Evolutionary conservation across 2,329 filamentous ascomycete genomes (phyloP), one percentile per base, ranked within the genome.

Genomic region (Aphanoascus verrucosus): DNA sequence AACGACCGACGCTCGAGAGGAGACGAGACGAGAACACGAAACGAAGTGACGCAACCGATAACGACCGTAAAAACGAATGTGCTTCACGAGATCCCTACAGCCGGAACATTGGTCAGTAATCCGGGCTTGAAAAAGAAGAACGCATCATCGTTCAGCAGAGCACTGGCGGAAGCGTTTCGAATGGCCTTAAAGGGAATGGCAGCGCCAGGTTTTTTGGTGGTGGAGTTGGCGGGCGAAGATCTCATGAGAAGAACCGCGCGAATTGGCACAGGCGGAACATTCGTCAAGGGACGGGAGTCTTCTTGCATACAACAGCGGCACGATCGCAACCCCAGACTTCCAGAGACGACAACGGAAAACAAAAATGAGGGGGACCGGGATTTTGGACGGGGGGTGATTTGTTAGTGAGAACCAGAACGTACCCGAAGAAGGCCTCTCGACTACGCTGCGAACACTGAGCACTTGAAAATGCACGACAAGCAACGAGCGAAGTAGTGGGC

Each of bases 31-130:
- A 28, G 23, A 28, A 28, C 7, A 3, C 23, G 23, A 7, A 28
- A 34, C 34, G 47, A 5, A 35, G 40, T 51, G 49, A 43, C 41
- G 49, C 49, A 51, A 51, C 20, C n/a, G 46, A 35, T 49, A 51
- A 35, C 48, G 49, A 51, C 38, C 23, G 49, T 51, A 43, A 20
- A 12, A 32, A 17, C 31, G 40, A 40, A 31, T 14, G 19, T 4
- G n/a, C 2, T 12, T 37, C 3, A 15, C 1, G 3, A 34, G 4
- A 5, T n/a, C 14, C 35, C 46, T 38, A 49, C 17, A 37, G 4
- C 15, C 46, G 31, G 32, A 31, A 19, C 23, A 40, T 14, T 11
- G 17, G n/a, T 49, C 35, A 49, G 31, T 49, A 49, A 31, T 11
- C 17, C 34, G 46, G 46, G 40, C 15, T 20, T n/a, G n/a, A 12